A percentile compares a stretch with the other conserved stretches of the same genome.
Evolutionary conservation across 345 rosid genomes (phyloP).

Genomic region (Euphorbia lathyris): DNA sequence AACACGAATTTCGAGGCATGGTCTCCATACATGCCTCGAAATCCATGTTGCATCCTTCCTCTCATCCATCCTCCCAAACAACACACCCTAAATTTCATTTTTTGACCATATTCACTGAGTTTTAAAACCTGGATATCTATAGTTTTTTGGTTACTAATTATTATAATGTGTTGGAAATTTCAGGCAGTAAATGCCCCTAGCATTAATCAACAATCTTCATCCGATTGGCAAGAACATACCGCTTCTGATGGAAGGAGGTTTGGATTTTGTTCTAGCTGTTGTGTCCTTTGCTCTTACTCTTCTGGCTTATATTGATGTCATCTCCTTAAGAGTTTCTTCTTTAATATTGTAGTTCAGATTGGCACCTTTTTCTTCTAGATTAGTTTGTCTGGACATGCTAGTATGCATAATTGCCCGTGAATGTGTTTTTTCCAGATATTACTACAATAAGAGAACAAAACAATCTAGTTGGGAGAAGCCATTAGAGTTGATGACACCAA

Average conservation of each 20-base stretch:
- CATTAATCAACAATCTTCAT: slow-evolving; percentile 50
- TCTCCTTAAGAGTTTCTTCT: background rate
- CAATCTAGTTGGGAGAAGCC: slow-evolving; percentile 99
- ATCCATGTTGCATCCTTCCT: too few species aligned
- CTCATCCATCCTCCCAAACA: too few species aligned
- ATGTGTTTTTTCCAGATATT: slow-evolving; percentile 56
- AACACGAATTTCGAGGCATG: too few species aligned
- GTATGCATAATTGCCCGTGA: background rate
- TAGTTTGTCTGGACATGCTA: background rate
- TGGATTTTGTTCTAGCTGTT: slow-evolving; percentile 18
- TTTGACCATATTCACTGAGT: background rate
- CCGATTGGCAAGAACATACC: slow-evolving; percentile 95
- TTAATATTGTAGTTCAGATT: background rate
- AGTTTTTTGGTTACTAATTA: background rate
- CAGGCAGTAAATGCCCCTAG: slow-evolving; percentile 42
- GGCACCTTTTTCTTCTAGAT: background rate
- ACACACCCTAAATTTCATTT: background rate
- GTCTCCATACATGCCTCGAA: too few species aligned
- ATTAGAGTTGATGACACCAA: slow-evolving; percentile 84
- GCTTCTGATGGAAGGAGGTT: slow-evolving; percentile 90
- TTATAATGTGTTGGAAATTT: slow-evolving; percentile 9
- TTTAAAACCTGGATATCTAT: background rate
- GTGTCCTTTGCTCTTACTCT: background rate
- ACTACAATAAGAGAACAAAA: slow-evolving; percentile 86
- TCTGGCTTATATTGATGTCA: background rate